These are phyloP conservation scores for Oryza brachyantha DNA, from an alignment of 176 grass and related monocot species.

Conservation along the genomic window DNA sequence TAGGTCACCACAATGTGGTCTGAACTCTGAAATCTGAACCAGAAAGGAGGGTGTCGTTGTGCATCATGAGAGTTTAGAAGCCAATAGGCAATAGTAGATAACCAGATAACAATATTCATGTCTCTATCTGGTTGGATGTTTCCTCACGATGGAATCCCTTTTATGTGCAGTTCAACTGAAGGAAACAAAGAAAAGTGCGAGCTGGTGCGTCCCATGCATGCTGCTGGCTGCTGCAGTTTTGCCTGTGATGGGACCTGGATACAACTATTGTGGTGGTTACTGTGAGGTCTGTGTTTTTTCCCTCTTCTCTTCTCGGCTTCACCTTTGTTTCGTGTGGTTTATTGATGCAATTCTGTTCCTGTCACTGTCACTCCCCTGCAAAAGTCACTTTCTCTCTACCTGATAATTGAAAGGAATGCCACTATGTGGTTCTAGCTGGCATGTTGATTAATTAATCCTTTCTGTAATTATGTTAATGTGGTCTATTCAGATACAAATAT, in stretches of 20 bases:
- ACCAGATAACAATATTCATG: constrained; percentile 10
- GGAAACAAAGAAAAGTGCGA: constrained; percentile 38
- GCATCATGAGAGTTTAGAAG: constrained; percentile 37
- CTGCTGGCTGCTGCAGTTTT: constrained; percentile 23
- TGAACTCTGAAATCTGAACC: constrained; percentile 33
- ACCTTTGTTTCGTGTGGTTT: constrained; percentile 21
- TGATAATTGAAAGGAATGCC: constrained; percentile 37
- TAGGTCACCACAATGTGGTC: constrained; percentile 10
- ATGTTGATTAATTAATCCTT: constrained; percentile 18
- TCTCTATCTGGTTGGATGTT: constrained; percentile 45
- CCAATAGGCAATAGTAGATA: constrained; percentile 18
- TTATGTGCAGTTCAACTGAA: constrained; percentile 35
- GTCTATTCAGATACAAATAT: constrained; percentile 8
- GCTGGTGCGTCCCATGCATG: constrained; percentile 45
- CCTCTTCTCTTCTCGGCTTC: background rate
- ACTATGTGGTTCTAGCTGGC: constrained; percentile 22
- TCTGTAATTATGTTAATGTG: background rate
- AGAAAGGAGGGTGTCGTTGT: constrained; percentile 25
- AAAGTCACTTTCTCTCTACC: constrained; percentile 39
- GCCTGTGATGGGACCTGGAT: constrained; percentile 10
- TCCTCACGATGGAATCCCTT: constrained; percentile 33
- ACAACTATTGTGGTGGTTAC: background rate
- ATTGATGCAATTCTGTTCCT: constrained; percentile 29
- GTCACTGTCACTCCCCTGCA: constrained; percentile 31
- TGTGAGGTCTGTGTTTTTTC: constrained; percentile 11